phyloP scores from a whole-genome alignment of 2,329 filamentous ascomycete genomes.

The Ophiosphaerella korrae region DNA sequence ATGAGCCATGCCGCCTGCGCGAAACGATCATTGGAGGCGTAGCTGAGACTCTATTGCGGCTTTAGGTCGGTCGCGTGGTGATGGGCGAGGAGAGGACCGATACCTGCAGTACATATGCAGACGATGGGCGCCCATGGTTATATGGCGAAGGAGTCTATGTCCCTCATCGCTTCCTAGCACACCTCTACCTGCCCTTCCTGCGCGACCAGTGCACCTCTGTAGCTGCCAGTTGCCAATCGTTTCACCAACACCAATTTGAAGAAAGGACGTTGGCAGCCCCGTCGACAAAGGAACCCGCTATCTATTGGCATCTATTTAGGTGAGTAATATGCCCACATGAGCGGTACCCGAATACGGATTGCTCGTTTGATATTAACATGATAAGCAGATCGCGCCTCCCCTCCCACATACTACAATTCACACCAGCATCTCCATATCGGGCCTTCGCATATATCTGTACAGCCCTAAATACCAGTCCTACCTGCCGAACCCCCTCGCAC shows the following conservation, averaged over 20 bases:
- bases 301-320: neutral
- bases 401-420: neutral
- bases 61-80: neutral
- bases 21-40: constrained; percentile 7
- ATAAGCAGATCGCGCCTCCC: constrained; percentile 4
- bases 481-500: neutral
- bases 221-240: too few relatives aligned
- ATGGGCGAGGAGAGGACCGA: neutral
- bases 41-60: constrained; percentile 10
- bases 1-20: neutral
- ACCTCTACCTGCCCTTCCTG: too few relatives aligned
- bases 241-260: too few relatives aligned
- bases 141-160: too few relatives aligned
- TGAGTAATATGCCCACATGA: neutral
- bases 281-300: too few relatives aligned
- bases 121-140: too few relatives aligned
- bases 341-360: neutral
- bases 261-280: too few relatives aligned
- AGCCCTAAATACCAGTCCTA: neutral
- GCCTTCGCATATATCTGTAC: neutral
- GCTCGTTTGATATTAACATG: constrained; percentile 4
- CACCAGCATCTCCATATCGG: neutral
- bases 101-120: too few relatives aligned
- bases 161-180: too few relatives aligned
- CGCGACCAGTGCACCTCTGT: too few relatives aligned